phyloP scores from a whole-genome alignment of 371 early-diverging fungal species.

The Lichtheimia ornata region DNA sequence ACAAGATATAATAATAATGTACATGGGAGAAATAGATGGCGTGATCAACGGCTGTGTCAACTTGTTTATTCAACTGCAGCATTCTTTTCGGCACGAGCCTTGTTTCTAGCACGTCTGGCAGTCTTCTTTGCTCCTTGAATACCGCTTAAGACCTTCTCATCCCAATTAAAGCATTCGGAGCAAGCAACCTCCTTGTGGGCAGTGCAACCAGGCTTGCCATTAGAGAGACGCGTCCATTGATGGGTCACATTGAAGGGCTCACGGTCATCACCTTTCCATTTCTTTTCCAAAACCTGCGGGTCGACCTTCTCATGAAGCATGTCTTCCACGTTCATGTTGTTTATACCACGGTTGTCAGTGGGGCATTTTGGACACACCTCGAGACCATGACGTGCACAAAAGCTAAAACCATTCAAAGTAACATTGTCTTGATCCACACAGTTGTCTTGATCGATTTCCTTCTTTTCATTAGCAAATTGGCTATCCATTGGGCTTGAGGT shows the following conservation, averaged over 20 bases:
- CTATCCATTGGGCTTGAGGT: constrained; percentile 28
- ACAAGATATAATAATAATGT: neutral
- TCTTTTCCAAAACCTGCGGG: constrained; percentile 35
- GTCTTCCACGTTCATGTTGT: constrained; percentile 46
- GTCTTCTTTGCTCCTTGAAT: constrained; percentile 20
- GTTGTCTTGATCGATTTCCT: constrained; percentile 39
- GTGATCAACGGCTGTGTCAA: no score
- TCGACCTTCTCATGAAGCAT: constrained; percentile 38
- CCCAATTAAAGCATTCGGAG: constrained; percentile 51
- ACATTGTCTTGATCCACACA: constrained; percentile 37
- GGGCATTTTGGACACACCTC: constrained; percentile 50
- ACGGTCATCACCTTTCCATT: constrained; percentile 55
- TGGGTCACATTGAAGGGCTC: constrained; percentile 41
- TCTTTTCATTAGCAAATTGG: constrained; percentile 25
- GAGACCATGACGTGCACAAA: constrained; percentile 42
- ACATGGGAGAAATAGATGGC: neutral
- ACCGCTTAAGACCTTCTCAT: constrained; percentile 24
- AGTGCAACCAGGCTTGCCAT: constrained; percentile 49
- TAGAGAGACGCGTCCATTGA: constrained; percentile 38
- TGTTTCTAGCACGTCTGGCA: constrained; percentile 14
- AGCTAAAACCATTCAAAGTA: constrained; percentile 39
- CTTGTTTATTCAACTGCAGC: constrained; percentile 11
- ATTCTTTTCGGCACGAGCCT: constrained; percentile 12
- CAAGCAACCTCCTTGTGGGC: constrained; percentile 46
- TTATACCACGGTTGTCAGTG: constrained; percentile 42